phyloP scores from a whole-genome alignment of 1,139 yeast genomes.

The Hyphopichia pseudoburtonii region DNA sequence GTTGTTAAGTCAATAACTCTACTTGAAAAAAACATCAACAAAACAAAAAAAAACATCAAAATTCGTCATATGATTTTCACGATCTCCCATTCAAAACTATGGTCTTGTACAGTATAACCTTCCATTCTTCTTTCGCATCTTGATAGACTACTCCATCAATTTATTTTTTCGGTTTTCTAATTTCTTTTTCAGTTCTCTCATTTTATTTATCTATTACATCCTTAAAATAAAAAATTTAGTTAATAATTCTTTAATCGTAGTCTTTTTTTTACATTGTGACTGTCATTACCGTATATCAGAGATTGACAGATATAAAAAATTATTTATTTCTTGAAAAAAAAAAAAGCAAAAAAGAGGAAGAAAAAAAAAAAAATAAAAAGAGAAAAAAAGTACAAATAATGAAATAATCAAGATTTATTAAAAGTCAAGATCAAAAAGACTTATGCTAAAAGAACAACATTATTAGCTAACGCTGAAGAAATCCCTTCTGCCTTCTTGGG shows the following conservation, averaged over 20 bases:
- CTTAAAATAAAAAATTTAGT: neutral
- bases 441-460: too few relatives aligned
- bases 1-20: conserved; percentile 58
- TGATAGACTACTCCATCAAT: too few relatives aligned
- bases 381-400: neutral
- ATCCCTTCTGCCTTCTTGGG: conserved; percentile 35
- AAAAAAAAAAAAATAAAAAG: too few relatives aligned
- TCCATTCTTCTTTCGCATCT: neutral
- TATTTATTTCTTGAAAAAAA: too few relatives aligned
- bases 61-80: too few relatives aligned
- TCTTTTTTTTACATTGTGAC: too few relatives aligned
- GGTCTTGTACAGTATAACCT: neutral
- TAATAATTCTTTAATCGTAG: neutral
- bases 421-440: neutral
- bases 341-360: too few relatives aligned
- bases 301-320: too few relatives aligned
- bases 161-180: neutral
- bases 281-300: too few relatives aligned
- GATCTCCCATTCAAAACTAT: neutral
- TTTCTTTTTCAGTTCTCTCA: neutral
- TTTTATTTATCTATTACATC: neutral
- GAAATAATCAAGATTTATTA: neutral
- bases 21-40: neutral
- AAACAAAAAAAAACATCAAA: neutral
- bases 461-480: conserved; percentile 25